Conservation (phyloP, 768 basidiomycete species). For the Dentipellis sp. region DNA sequence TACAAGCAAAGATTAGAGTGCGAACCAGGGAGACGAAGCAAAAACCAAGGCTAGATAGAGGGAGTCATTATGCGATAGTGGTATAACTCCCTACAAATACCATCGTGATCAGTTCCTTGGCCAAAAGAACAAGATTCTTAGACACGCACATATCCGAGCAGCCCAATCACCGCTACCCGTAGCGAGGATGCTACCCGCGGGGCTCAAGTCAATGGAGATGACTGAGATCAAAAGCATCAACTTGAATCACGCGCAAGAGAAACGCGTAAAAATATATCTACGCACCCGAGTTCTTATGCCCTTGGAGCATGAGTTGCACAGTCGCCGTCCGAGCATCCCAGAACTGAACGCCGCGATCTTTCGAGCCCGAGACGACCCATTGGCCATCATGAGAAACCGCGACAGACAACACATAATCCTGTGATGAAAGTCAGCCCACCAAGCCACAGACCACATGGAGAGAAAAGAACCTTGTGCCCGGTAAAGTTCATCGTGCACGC, state of each 20-base stretch:
- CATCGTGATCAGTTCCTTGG: not conserved
- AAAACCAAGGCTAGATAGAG: not conserved
- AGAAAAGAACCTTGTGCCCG: slow-evolving; percentile 66
- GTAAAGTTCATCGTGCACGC: slow-evolving; percentile 76
- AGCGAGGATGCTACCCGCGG: slow-evolving; percentile 50
- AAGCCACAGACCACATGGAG: slow-evolving; percentile 1
- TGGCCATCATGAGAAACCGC: slow-evolving; percentile 87
- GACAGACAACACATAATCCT: slow-evolving; percentile 69
- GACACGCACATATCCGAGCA: slow-evolving; percentile 53
- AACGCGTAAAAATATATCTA: slow-evolving; percentile 1
- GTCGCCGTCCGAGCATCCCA: slow-evolving; percentile 74
- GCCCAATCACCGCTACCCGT: slow-evolving; percentile 67
- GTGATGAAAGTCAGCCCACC: not conserved
- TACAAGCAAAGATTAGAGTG: not conserved
- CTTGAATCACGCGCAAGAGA: not conserved
- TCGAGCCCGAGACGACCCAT: slow-evolving; percentile 92
- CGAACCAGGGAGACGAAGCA: not conserved
- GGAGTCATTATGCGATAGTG: not conserved
- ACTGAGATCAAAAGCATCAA: slow-evolving; percentile 27
- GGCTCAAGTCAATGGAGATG: slow-evolving; percentile 64
- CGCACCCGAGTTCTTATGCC: slow-evolving; percentile 60
- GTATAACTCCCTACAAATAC: slow-evolving; percentile 1
- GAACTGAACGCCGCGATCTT: slow-evolving; percentile 94
- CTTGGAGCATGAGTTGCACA: slow-evolving; percentile 91
- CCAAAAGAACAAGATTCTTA: not conserved